Conservation (phyloP, 1,139 yeast species). For the Hansenula sp. region DNA sequence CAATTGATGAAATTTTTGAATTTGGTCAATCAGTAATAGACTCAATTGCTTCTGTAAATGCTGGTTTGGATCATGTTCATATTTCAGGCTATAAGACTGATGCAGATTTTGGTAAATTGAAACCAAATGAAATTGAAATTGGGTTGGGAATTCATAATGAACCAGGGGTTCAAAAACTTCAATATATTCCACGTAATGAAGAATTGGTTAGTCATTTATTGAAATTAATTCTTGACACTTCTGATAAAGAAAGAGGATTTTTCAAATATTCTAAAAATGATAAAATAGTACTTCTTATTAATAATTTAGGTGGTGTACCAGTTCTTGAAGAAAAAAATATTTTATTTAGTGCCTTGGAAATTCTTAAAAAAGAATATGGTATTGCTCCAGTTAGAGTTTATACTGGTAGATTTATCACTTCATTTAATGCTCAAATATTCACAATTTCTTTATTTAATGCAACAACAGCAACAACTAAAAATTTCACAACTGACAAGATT, state of each 20-base stretch:
- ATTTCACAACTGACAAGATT: not conserved
- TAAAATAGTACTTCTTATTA: constrained; percentile 39
- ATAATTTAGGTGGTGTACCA: constrained; percentile 51
- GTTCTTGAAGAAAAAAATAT: constrained; percentile 39
- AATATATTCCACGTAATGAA: constrained; percentile 39
- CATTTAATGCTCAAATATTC: constrained; percentile 49
- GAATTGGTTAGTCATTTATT: constrained; percentile 36
- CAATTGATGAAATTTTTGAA: constrained; percentile 30
- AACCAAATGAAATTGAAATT: constrained; percentile 37
- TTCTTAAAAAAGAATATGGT: constrained; percentile 32
- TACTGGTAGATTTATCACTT: constrained; percentile 45
- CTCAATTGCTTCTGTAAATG: constrained; percentile 42
- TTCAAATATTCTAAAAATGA: constrained; percentile 35
- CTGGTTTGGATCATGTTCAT: constrained; percentile 49
- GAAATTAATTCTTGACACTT: constrained; percentile 31
- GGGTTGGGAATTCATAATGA: constrained; percentile 55
- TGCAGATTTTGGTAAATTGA: constrained; percentile 29
- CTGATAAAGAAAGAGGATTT: constrained; percentile 37
- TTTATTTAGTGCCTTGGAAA: constrained; percentile 29
- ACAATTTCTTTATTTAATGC: constrained; percentile 44
- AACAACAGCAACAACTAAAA: constrained; percentile 30
- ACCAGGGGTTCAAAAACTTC: constrained; percentile 41
- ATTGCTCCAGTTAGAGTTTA: constrained; percentile 38
- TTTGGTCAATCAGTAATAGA: constrained; percentile 35
- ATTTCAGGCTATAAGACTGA: constrained; percentile 39